Conservation (phyloP, 495 filamentous ascomycete species). For the Pseudevernia furfuracea region DNA sequence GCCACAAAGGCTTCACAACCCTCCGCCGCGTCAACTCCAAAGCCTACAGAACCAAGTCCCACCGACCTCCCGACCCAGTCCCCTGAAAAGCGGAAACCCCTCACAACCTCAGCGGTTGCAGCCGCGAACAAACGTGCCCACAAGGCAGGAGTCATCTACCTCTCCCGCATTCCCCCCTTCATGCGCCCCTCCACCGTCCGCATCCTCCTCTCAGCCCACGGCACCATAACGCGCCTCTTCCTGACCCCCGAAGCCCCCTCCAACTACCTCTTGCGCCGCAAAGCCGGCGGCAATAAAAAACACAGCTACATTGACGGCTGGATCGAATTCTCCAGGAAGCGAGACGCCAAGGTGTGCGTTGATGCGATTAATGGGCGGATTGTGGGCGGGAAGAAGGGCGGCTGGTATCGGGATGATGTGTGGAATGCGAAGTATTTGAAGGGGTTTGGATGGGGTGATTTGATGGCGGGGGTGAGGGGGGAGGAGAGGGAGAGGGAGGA, state of each 20-base stretch:
- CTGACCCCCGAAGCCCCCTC: slow-evolving; percentile 70
- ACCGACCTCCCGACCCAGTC: slow-evolving; percentile 24
- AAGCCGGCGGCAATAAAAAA: slow-evolving; percentile 78
- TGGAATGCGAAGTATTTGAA: slow-evolving; percentile 80
- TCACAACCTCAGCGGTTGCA: not conserved
- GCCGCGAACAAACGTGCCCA: slow-evolving; percentile 24
- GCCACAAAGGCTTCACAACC: not conserved
- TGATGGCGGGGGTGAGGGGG: slow-evolving; percentile 51
- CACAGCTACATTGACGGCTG: slow-evolving; percentile 83
- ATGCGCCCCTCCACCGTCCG: slow-evolving; percentile 83
- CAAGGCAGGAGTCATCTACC: slow-evolving; percentile 64
- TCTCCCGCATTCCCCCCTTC: slow-evolving; percentile 87
- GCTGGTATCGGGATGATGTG: slow-evolving; percentile 87
- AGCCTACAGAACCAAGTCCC: slow-evolving; percentile 3
- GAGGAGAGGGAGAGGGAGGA: slow-evolving; percentile 33
- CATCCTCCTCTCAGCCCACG: slow-evolving; percentile 66
- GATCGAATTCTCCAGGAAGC: slow-evolving; percentile 76
- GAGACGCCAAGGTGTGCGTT: slow-evolving; percentile 74
- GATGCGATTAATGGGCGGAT: slow-evolving; percentile 76
- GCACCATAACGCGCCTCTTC: slow-evolving; percentile 77
- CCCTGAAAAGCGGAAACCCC: slow-evolving; percentile 27
- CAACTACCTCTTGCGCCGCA: slow-evolving; percentile 50
- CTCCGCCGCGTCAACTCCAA: not conserved
- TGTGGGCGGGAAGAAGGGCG: slow-evolving; percentile 80
- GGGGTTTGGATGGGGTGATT: slow-evolving; percentile 73